phyloP scores from a whole-genome alignment of 2,329 filamentous ascomycete genomes.

The Periglandula ipomoeae region DNA sequence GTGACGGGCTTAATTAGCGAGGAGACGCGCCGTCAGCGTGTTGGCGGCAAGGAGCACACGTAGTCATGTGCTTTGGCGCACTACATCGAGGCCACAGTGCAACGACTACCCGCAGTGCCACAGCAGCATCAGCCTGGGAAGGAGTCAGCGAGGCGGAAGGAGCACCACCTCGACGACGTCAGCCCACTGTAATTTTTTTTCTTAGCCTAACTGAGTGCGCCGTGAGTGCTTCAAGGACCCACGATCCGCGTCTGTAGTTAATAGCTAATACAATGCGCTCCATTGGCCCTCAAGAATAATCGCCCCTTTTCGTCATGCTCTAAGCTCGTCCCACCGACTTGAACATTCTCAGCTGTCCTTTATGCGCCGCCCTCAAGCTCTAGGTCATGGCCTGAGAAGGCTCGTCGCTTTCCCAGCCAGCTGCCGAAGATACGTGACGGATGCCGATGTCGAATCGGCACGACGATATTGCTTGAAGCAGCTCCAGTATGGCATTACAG shows the following conservation, averaged over 20 bases:
- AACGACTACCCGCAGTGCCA: too few relatives aligned
- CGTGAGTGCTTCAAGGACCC: neutral
- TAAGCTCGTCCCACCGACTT: neutral
- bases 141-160: too few relatives aligned
- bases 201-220: neutral
- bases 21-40: conserved; percentile 31
- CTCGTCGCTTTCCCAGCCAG: conserved; percentile 18
- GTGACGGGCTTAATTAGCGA: conserved; percentile 7
- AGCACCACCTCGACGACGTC: conserved; percentile 12
- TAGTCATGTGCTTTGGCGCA: conserved; percentile 23
- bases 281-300: conserved; percentile 8
- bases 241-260: neutral
- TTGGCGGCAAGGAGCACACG: conserved; percentile 25
- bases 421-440: conserved; percentile 37
- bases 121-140: too few relatives aligned
- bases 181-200: conserved; percentile 9
- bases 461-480: conserved; percentile 45
- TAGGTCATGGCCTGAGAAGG: conserved; percentile 29
- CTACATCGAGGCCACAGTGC: too few relatives aligned
- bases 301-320: neutral
- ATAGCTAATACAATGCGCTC: conserved; percentile 11
- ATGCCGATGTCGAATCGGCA: conserved; percentile 43
- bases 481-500: conserved; percentile 31
- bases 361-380: conserved; percentile 31
- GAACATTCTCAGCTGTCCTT: neutral